phyloP scores from a whole-genome alignment of 2,329 filamentous ascomycete species.

The Colletotrichum phormii region DNA sequence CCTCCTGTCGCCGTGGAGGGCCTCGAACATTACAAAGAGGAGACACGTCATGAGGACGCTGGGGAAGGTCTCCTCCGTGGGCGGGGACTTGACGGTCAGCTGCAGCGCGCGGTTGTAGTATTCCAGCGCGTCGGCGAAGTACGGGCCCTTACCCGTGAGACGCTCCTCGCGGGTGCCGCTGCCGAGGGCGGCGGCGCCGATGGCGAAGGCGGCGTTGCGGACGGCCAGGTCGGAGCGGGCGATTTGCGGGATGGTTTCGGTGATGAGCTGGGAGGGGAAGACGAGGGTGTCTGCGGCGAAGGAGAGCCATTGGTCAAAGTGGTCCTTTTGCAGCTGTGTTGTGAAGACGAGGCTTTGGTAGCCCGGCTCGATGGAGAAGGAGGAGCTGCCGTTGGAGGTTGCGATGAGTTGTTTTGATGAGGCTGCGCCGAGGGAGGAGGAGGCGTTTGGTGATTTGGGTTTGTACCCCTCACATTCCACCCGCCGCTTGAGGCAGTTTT shows the following conservation, averaged over 20 bases:
- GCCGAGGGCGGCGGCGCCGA: conserved; percentile 45
- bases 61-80: conserved; percentile 6
- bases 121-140: conserved; percentile 13
- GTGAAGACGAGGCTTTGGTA: conserved; percentile 28
- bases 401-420: background rate
- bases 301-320: conserved; percentile 27
- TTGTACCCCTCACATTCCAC: conserved; percentile 28
- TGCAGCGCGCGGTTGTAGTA: conserved; percentile 26
- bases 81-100: background rate
- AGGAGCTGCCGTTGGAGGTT: background rate
- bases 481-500: conserved; percentile 25
- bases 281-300: conserved; percentile 16
- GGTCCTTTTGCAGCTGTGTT: conserved; percentile 26
- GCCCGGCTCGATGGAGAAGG: conserved; percentile 15
- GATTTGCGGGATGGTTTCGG: conserved; percentile 37
- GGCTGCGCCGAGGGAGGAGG: background rate
- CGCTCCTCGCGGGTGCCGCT: conserved; percentile 21
- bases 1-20: conserved; percentile 52
- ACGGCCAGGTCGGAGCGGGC: conserved; percentile 40
- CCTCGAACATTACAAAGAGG: conserved; percentile 55
- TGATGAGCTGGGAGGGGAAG: conserved; percentile 30
- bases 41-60: conserved; percentile 49
- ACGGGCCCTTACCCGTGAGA: conserved; percentile 1
- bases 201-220: conserved; percentile 53
- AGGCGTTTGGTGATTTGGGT: background rate